A percentile compares a stretch with the other conserved stretches of the same genome.
Conservation (phyloP, 2,329 filamentous ascomycete species). For the Pseudogymnoascus sp. region DNA sequence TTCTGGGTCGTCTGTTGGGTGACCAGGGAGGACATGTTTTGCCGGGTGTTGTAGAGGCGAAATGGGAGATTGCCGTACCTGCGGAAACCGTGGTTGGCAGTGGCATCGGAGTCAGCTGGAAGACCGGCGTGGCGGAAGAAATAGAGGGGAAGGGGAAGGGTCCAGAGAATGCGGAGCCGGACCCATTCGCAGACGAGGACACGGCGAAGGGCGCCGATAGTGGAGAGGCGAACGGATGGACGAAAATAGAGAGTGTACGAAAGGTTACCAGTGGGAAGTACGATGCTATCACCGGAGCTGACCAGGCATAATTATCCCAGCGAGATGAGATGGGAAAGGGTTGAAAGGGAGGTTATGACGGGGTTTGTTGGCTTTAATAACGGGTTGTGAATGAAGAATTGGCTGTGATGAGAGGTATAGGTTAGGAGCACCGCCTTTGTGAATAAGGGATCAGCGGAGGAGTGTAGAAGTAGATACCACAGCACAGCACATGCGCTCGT, state of each 20-base stretch:
- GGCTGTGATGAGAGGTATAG: neutral
- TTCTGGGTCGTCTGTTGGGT: constrained; percentile 72
- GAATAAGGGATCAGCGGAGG: neutral
- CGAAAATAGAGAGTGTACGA: constrained; percentile 56
- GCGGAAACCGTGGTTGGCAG: constrained; percentile 41
- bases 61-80: constrained; percentile 59
- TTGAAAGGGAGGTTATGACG: neutral
- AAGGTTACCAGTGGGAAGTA: constrained; percentile 74
- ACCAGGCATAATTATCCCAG: constrained; percentile 2
- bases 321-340: neutral
- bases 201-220: constrained; percentile 37
- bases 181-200: constrained; percentile 63
- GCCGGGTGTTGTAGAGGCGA: constrained; percentile 72
- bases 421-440: neutral
- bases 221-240: constrained; percentile 46
- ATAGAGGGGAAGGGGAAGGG: constrained; percentile 38
- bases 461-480: constrained; percentile 10
- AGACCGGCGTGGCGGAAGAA: constrained; percentile 36
- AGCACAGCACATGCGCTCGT: neutral
- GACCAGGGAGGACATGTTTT: constrained; percentile 65
- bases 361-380: neutral
- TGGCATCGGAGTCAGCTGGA: constrained; percentile 56
- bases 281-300: constrained; percentile 41
- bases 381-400: neutral
- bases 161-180: constrained; percentile 40